phyloP scores from a whole-genome alignment of 495 filamentous ascomycete genomes.

The Friedmanniomyces simplex region DNA sequence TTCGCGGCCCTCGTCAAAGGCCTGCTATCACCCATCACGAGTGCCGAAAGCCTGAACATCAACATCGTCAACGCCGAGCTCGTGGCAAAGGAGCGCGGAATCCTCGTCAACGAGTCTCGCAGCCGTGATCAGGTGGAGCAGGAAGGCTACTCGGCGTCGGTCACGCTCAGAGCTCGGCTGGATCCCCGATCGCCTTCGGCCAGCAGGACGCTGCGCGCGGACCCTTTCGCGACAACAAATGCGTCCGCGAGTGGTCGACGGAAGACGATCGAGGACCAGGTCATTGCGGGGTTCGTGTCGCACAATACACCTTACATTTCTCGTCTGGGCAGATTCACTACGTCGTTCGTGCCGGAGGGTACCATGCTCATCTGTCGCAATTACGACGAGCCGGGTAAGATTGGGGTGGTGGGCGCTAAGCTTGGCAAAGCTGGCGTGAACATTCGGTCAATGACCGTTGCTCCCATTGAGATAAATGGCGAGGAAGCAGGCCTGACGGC shows the following conservation, averaged over 20 bases:
- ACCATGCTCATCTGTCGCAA: conserved; percentile 58
- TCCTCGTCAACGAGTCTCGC: conserved; percentile 56
- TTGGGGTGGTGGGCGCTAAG: conserved; percentile 55
- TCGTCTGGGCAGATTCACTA: conserved; percentile 52
- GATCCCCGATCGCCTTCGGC: conserved; percentile 16
- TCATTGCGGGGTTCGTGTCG: conserved; percentile 57
- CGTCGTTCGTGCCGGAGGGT: conserved; percentile 53
- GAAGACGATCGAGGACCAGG: conserved; percentile 34
- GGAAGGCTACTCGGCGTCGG: conserved; percentile 47
- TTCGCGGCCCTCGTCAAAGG: conserved; percentile 63
- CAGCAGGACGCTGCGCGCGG: not conserved
- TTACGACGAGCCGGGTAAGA: conserved; percentile 63
- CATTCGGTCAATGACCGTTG: conserved; percentile 62
- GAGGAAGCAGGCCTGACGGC: conserved; percentile 7
- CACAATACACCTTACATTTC: conserved; percentile 51
- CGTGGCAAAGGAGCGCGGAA: conserved; percentile 56
- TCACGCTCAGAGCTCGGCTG: conserved; percentile 45
- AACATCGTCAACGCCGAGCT: conserved; percentile 67
- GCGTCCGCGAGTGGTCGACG: not conserved
- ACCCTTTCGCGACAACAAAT: not conserved
- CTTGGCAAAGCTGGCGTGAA: conserved; percentile 56
- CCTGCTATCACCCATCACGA: conserved; percentile 48
- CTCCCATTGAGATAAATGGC: conserved; percentile 32
- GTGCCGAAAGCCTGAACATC: conserved; percentile 49
- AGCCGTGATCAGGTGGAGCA: conserved; percentile 37